phyloP scores from a whole-genome alignment of 2,329 filamentous ascomycete species.

The Coleophoma cylindrospora region DNA sequence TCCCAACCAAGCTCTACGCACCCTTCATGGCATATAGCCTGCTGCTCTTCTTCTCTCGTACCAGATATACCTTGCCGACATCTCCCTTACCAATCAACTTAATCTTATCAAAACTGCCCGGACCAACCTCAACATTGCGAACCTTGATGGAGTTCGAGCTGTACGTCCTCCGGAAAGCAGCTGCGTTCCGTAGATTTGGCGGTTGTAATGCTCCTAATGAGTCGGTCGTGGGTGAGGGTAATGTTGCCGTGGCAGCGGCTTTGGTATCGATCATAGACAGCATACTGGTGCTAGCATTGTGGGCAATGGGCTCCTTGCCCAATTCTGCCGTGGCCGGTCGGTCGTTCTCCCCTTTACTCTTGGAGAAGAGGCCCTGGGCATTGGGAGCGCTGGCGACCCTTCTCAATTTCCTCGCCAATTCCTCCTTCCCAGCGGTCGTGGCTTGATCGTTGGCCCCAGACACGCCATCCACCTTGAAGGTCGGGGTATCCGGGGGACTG shows the following conservation, averaged over 20 bases:
- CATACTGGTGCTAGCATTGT: conserved; percentile 45
- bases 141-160: conserved; percentile 99
- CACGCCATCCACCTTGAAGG: conserved; percentile 66
- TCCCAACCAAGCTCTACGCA: conserved; percentile 36
- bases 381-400: conserved; percentile 96
- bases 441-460: conserved; percentile 60
- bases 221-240: conserved; percentile 41
- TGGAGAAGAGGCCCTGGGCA: conserved; percentile 82
- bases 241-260: conserved; percentile 27
- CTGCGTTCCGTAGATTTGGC: conserved; percentile 59
- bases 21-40: conserved; percentile 98
- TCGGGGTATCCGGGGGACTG: conserved; percentile 86
- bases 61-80: conserved; percentile 96
- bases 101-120: conserved; percentile 97
- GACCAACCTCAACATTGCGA: conserved; percentile 91
- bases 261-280: conserved; percentile 42
- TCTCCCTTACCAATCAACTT: conserved; percentile 99
- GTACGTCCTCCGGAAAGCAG: conserved; percentile 89
- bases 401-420: conserved; percentile 85
- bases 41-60: conserved; percentile 95
- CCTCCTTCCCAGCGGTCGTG: conserved; percentile 79
- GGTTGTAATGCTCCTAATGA: conserved; percentile 58
- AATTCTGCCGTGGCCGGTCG: conserved; percentile 82
- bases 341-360: conserved; percentile 51
- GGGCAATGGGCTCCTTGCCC: conserved; percentile 71